Base-by-base conservation (phyloP, 768 basidiomycete genomes). In the Tubosaeta sp. region DNA sequence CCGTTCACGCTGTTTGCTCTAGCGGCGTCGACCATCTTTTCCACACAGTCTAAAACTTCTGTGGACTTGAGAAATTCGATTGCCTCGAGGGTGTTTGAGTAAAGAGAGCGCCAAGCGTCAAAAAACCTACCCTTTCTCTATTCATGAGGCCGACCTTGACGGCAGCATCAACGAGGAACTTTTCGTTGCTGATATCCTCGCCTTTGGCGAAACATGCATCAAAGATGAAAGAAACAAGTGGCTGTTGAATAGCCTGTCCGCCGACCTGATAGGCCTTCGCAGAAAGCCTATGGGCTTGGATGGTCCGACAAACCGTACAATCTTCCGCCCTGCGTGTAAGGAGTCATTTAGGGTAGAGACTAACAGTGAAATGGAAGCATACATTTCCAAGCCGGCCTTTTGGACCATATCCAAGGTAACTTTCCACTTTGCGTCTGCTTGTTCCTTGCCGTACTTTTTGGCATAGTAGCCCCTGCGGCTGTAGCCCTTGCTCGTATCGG, bases 1-100 rank as follows among this genome's bases (percentile, higher is more conserved):
- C 80, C 79, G 1, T 68, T 71, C 52, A 80, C 76, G 5, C 76
- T 74, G n/a, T 70, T 65, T 22, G 65, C 59, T 52, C 72, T 70
- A 3, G 76, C 76, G 12, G 70, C 67, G 8, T 62, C 57, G 48
- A 76, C 66, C 54, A 72, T 74, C 22, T 66, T 66, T 42, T 71
- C 59, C 7, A 80, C 73, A 35, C 74, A 75, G 29, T 69, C 60
- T 24, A 66, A 58, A 16, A 71, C 55, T 54, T 74, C 75, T 39
- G 72, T 70, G 1, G 72, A 70, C 36, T 61, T 52, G 48, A 80
- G 66, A 63, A 78, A 80, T 19, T 66, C 57, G 29, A 61, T 47
- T 24, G 74, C 76, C 71, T 78, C 39, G 27, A 42, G 30, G 4
- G 31, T 0, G 10, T 35, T 14, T 51, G 27, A 56, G 47, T 11